Evolutionary conservation across 192 early-diverging fungal genomes (phyloP).

Genomic region (Tieghemiomyces parasiticus): DNA sequence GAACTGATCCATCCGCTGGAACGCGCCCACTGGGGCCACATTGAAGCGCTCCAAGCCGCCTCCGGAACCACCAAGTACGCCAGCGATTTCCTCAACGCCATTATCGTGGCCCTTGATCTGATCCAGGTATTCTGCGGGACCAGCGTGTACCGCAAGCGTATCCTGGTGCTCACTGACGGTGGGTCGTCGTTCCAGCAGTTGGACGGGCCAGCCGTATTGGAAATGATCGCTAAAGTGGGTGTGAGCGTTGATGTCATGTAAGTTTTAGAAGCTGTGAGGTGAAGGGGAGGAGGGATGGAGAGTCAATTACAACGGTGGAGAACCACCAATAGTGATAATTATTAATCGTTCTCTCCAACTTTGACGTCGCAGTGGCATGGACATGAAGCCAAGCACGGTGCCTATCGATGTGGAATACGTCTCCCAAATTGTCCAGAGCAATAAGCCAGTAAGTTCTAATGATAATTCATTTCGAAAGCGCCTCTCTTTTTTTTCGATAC

Average conservation of each 20-base stretch:
- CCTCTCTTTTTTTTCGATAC: no score
- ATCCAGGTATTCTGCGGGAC: not conserved
- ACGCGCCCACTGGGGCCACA: not conserved
- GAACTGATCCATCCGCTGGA: not conserved
- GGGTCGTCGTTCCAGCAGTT: not conserved
- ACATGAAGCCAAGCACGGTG: no score
- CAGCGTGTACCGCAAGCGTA: not conserved
- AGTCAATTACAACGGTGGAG: no score
- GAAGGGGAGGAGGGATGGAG: no score
- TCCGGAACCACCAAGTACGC: not conserved
- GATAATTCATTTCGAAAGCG: no score
- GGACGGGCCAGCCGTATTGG: not conserved
- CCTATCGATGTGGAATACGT: no score
- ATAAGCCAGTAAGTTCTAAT: no score
- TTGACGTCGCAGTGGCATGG: no score
- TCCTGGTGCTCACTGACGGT: not conserved
- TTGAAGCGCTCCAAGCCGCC: not conserved
- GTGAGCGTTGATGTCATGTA: not conserved
- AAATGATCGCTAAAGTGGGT: not conserved
- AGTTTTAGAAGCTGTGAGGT: no score
- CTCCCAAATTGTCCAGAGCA: no score
- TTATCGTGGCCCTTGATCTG: not conserved
- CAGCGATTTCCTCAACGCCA: not conserved
- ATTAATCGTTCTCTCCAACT: no score
- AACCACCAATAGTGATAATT: no score